A percentile compares a stretch with the other conserved stretches of the same genome.
Conservation (phyloP, 208 protist genomes). For the Acanthamoeba royreba region DNA sequence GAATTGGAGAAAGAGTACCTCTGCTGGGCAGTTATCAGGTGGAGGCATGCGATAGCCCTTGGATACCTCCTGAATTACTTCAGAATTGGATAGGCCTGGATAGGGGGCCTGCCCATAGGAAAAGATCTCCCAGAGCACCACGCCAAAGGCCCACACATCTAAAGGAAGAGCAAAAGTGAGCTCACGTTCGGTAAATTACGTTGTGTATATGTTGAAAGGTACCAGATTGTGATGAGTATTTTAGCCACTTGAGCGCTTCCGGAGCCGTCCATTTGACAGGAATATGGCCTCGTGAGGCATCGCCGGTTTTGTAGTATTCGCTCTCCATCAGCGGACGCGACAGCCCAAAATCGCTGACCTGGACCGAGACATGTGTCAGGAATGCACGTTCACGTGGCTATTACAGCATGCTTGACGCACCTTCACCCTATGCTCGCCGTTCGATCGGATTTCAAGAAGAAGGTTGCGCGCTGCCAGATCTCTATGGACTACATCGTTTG, state of each 20-base stretch:
- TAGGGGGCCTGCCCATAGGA: not conserved
- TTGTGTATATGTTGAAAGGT: not conserved
- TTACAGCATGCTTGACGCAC: no score
- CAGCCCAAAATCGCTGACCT: conserved; percentile 33
- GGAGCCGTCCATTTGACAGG: conserved; percentile 23
- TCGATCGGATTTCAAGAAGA: not conserved
- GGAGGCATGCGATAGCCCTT: not conserved
- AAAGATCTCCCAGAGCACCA: conserved; percentile 40
- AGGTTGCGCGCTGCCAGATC: conserved; percentile 33
- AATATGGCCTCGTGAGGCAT: not conserved
- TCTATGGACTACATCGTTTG: not conserved
- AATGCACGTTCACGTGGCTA: no score
- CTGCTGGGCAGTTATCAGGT: not conserved
- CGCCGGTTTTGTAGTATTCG: not conserved
- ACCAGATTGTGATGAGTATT: not conserved
- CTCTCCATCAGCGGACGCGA: not conserved
- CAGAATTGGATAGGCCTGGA: not conserved
- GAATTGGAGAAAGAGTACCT: not conserved
- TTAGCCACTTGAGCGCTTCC: conserved; percentile 30
- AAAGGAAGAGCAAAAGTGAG: not conserved
- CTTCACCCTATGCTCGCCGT: not conserved
- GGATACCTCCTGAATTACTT: conserved; percentile 17
- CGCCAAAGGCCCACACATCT: conserved; percentile 34
- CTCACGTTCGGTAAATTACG: not conserved
- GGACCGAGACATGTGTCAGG: no score